Evolutionary conservation across 768 basidiomycete genomes (phyloP), one percentile per base, ranked within the genome.

Genomic region (Termitomyces sp.): DNA sequence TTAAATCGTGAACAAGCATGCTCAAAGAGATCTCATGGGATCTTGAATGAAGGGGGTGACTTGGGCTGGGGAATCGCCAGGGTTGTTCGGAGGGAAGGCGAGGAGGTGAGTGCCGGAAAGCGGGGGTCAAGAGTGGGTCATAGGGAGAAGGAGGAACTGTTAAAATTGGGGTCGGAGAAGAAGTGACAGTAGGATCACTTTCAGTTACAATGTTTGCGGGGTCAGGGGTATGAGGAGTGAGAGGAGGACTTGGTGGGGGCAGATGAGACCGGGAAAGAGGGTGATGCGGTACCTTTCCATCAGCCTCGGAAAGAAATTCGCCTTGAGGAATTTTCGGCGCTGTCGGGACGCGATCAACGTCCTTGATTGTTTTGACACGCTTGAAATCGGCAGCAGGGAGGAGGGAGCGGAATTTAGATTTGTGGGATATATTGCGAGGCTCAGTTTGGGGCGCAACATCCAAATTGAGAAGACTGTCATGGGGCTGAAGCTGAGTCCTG

Each of bases 11-110:
- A 43, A 82, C 77, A 30, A 90, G 74, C 79, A 87, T 82, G 55
- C 81, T 79, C 45, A 92, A 72, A 32, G 85, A 85, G 18, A 88
- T 66, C 56, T 90, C 86, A 36, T 83, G 80, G 16, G 82, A 78
- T 40, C 71, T 78, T 18, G 83, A 85, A 68, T 90, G 86, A 43
- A 90, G 71, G 1, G 88, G 88, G 65, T 92, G 88, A 56, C 86
- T 88, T 11, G 88, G 88, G 64, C 88, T 91, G 8, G 87, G 83
- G 66, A 85, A 89, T 38, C 87, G 83, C 90, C 90, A 92, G 3
- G 90, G 90, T 59, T 90, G 89, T 63, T 89, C 86, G 18, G 85
- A 88, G 6, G 88, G 87, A 24, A 86, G 80, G 10, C 83, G 86
- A 0, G 85, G 81, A 18, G 88, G 86, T 10, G 87, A 89, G 69